phyloP scores from a whole-genome alignment of 306 rosid species.

The Lupinus albus region DNA sequence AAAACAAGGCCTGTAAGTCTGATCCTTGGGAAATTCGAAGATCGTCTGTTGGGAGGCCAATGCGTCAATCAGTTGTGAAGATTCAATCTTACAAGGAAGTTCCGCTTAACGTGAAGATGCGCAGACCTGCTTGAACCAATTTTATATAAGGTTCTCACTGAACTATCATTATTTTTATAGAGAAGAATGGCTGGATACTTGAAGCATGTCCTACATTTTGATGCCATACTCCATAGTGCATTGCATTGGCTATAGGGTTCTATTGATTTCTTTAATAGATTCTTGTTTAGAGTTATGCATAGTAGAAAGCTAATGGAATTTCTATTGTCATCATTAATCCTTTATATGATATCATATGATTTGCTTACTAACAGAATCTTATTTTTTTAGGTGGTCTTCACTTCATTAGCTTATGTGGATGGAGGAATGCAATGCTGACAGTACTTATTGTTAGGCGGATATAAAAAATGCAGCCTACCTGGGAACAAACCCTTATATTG shows the following conservation, averaged over 20 bases:
- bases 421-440: no score
- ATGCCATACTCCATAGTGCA: constrained; percentile 17
- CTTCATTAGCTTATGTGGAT: no score
- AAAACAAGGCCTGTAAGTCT: constrained; percentile 25
- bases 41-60: constrained; percentile 75
- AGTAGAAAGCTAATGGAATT: constrained; percentile 13
- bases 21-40: constrained; percentile 54
- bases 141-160: constrained; percentile 3
- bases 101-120: constrained; percentile 72
- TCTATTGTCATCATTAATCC: constrained; percentile 25
- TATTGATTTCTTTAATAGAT: background rate
- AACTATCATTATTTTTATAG: constrained; percentile 31
- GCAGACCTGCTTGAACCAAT: constrained; percentile 48
- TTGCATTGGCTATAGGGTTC: constrained; percentile 10
- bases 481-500: no score
- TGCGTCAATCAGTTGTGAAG: constrained; percentile 67
- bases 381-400: background rate
- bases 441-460: no score
- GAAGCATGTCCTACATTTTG: constrained; percentile 29
- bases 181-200: constrained; percentile 29
- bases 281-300: constrained; percentile 32
- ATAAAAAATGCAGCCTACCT: no score
- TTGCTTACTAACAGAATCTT: background rate
- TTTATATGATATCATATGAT: constrained; percentile 35
- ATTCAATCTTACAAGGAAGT: constrained; percentile 73